phyloP scores from a whole-genome alignment of 495 filamentous ascomycete species.

The Penicillium longicatenatum region DNA sequence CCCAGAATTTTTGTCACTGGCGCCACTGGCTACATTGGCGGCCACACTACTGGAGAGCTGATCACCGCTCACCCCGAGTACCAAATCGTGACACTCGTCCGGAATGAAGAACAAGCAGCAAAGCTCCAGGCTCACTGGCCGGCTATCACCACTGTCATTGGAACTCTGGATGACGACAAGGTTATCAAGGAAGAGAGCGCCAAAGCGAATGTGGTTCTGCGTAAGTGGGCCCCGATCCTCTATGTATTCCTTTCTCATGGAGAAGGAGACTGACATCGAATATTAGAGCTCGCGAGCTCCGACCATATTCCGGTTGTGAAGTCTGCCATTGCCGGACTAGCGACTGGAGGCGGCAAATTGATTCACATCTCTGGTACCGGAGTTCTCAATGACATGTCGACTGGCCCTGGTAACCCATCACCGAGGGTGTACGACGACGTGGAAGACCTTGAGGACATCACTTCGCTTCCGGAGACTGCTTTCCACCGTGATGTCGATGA shows the following conservation, averaged over 20 bases:
- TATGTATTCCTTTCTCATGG: no score
- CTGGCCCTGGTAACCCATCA: conserved; percentile 3
- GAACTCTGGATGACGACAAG: conserved; percentile 5
- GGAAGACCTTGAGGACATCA: conserved; percentile 3
- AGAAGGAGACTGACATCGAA: no score
- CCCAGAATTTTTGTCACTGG: conserved; percentile 9
- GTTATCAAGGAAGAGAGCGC: neutral
- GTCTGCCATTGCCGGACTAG: neutral
- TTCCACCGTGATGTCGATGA: conserved; percentile 11
- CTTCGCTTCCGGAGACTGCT: neutral
- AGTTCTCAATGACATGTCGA: conserved; percentile 9
- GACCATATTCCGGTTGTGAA: conserved; percentile 10
- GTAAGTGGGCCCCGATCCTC: neutral
- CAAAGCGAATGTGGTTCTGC: conserved; percentile 7
- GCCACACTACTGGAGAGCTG: neutral
- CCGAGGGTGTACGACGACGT: conserved; percentile 6
- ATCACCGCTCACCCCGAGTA: conserved; percentile 4
- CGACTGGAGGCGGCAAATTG: conserved; percentile 1
- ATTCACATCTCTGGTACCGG: conserved; percentile 14
- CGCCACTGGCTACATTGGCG: conserved; percentile 10
- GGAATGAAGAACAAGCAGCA: conserved; percentile 2
- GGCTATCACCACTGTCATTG: conserved; percentile 1
- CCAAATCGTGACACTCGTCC: conserved; percentile 2
- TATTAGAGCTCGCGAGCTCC: conserved; percentile 5
- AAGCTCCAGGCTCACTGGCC: conserved; percentile 1